Evolutionary conservation across 179 eudicot species (phyloP).

Genomic region (Spinacia oleracea): DNA sequence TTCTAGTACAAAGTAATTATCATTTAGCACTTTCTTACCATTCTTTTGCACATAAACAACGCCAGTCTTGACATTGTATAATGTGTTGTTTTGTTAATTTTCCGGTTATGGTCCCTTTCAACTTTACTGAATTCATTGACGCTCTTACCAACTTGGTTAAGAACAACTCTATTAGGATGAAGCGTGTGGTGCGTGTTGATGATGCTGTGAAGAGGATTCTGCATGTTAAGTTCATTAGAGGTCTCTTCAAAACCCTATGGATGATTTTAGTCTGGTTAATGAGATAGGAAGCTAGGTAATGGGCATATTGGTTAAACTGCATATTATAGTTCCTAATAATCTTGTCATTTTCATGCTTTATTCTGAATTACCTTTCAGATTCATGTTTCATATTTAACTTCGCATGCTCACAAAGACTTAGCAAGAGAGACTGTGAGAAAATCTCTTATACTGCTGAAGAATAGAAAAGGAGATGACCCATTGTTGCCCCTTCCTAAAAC

Average conservation of each 20-base stretch:
- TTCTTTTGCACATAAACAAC: background rate
- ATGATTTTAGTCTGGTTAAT: conserved; percentile 41
- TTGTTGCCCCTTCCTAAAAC: conserved; percentile 41
- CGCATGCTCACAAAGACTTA: conserved; percentile 43
- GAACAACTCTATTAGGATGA: conserved; percentile 49
- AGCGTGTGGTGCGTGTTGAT: conserved; percentile 52
- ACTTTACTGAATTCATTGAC: conserved; percentile 61
- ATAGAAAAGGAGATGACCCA: conserved; percentile 32
- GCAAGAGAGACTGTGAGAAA: conserved; percentile 53
- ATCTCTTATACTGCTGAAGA: conserved; percentile 49
- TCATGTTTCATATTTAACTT: background rate
- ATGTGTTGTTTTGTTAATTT: conserved; percentile 1
- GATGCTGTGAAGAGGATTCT: conserved; percentile 75
- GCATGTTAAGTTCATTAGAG: conserved; percentile 62
- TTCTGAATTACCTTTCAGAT: too few species aligned
- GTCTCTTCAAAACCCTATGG: conserved; percentile 55
- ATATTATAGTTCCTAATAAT: background rate
- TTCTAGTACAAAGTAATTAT: background rate
- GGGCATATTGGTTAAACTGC: background rate
- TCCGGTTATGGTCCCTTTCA: conserved; percentile 67
- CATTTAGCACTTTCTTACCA: background rate
- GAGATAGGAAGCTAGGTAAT: conserved; percentile 51
- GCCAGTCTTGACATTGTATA: background rate
- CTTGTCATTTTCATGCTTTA: background rate
- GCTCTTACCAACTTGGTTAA: conserved; percentile 49